Percentiles rank a stretch among this genome's conserved stretches.
phyloP scores from a whole-genome alignment of 2,329 filamentous ascomycete species.

The Allantophomopsis cytisporea region DNA sequence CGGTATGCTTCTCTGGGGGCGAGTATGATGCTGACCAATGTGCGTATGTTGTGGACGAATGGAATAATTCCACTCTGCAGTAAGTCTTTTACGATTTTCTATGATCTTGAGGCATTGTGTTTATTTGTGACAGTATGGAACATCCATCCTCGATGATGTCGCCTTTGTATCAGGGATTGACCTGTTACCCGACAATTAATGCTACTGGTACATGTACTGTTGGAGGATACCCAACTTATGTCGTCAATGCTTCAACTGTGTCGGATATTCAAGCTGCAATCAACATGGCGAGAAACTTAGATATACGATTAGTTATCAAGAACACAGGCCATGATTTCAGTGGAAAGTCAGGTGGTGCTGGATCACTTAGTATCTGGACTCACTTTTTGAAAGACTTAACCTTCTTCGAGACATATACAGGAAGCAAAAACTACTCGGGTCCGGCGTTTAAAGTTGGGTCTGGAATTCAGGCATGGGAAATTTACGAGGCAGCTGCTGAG shows the following conservation, averaged over 20 bases:
- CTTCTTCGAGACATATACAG: slow-evolving; percentile 21
- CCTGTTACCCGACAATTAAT: slow-evolving; percentile 18
- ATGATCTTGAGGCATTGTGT: too few relatives aligned
- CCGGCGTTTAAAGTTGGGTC: slow-evolving; percentile 36
- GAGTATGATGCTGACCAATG: too few relatives aligned
- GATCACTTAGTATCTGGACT: slow-evolving; percentile 41
- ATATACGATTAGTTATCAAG: slow-evolving; percentile 30
- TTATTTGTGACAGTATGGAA: not conserved
- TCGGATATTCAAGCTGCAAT: slow-evolving; percentile 18
- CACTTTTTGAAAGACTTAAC: slow-evolving; percentile 34
- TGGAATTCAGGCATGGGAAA: slow-evolving; percentile 35
- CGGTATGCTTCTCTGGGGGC: too few relatives aligned
- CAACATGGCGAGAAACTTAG: slow-evolving; percentile 19
- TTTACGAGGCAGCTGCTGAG: slow-evolving; percentile 24
- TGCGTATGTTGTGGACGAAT: too few relatives aligned
- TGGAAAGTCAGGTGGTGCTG: slow-evolving; percentile 46
- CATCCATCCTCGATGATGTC: slow-evolving; percentile 20
- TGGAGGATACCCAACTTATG: slow-evolving; percentile 21
- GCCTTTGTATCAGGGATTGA: slow-evolving; percentile 23
- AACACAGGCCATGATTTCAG: slow-evolving; percentile 41
- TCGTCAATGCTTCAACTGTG: slow-evolving; percentile 11
- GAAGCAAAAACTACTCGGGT: slow-evolving; percentile 28
- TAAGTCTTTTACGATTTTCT: too few relatives aligned
- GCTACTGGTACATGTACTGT: slow-evolving; percentile 22
- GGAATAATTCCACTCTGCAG: too few relatives aligned